These are phyloP conservation scores for Pythium biforme DNA, from an alignment of 352 stramenopile genomes.

Conservation along the genomic window DNA sequence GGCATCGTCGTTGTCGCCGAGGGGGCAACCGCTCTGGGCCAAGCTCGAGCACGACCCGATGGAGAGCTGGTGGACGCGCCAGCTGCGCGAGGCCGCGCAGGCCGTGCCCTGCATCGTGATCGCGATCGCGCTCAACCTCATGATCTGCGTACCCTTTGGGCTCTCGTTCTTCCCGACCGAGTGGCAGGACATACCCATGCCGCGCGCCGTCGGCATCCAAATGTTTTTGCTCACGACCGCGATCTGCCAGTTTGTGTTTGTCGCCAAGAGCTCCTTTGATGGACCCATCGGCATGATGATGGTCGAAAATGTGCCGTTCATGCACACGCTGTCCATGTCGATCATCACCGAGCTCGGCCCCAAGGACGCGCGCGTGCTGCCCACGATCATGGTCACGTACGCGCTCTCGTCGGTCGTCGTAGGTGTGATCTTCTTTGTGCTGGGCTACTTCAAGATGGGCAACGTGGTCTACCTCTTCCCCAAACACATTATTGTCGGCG, in stretches of 20 bases:
- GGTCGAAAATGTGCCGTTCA: slow-evolving; percentile 96
- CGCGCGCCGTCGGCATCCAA: slow-evolving; percentile 74
- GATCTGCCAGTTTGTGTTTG: slow-evolving; percentile 83
- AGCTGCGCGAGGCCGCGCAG: slow-evolving; percentile 36
- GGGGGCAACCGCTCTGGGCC: slow-evolving; percentile 11
- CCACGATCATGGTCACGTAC: slow-evolving; percentile 92
- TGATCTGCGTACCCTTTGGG: slow-evolving; percentile 86
- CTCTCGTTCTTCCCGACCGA: slow-evolving; percentile 84
- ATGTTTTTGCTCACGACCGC: slow-evolving; percentile 82
- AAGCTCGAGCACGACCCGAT: slow-evolving; percentile 15
- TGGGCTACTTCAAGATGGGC: slow-evolving; percentile 90
- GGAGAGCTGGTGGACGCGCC: slow-evolving; percentile 19
- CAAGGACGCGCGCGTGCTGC: slow-evolving; percentile 67
- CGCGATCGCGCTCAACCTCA: slow-evolving; percentile 78
- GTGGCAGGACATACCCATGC: slow-evolving; percentile 73
- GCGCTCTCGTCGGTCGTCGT: slow-evolving; percentile 88
- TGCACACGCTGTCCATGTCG: slow-evolving; percentile 85
- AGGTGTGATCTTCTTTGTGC: slow-evolving; percentile 83
- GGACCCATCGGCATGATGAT: slow-evolving; percentile 89
- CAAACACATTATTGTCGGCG: slow-evolving; percentile 94
- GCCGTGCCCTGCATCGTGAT: slow-evolving; percentile 61
- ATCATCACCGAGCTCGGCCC: slow-evolving; percentile 86
- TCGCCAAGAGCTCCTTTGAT: slow-evolving; percentile 72
- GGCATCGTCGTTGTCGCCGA: background rate
- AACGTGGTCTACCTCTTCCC: slow-evolving; percentile 94